Evolutionary conservation across 2,329 filamentous ascomycete species (phyloP).

Genomic region (Rhynchosporium graminicola): DNA sequence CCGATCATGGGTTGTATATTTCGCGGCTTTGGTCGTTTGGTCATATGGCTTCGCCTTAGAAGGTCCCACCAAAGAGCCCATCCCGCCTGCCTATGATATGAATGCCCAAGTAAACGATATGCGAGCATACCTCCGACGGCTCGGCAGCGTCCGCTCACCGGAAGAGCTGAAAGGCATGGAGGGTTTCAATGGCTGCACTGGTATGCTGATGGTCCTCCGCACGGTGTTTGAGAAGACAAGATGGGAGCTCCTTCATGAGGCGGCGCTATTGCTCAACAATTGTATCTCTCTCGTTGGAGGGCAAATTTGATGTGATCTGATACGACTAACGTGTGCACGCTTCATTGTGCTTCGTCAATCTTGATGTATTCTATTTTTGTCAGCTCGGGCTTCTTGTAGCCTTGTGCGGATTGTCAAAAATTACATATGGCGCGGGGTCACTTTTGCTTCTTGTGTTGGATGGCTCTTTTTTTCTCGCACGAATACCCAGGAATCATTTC

Average conservation of each 20-base stretch:
- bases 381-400: slow-evolving; percentile 15
- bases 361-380: slow-evolving; percentile 17
- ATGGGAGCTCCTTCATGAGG: slow-evolving; percentile 92
- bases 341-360: not conserved
- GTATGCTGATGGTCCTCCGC: slow-evolving; percentile 77
- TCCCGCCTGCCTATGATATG: slow-evolving; percentile 50
- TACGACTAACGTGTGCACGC: slow-evolving; percentile 10
- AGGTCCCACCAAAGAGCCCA: slow-evolving; percentile 62
- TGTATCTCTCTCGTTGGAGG: slow-evolving; percentile 62
- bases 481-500: slow-evolving; percentile 25
- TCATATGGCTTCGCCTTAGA: slow-evolving; percentile 91
- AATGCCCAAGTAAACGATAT: slow-evolving; percentile 75
- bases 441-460: slow-evolving; percentile 4
- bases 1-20: slow-evolving; percentile 93
- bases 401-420: slow-evolving; percentile 18
- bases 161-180: slow-evolving; percentile 73
- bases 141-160: slow-evolving; percentile 71
- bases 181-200: slow-evolving; percentile 80
- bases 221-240: slow-evolving; percentile 80
- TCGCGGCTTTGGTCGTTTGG: slow-evolving; percentile 90
- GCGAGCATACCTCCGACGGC: slow-evolving; percentile 72
- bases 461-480: slow-evolving; percentile 1
- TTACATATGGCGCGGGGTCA: slow-evolving; percentile 17
- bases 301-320: slow-evolving; percentile 19
- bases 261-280: slow-evolving; percentile 74